Percentiles rank a stretch among this genome's conserved stretches.
Conservation (phyloP, 2,329 filamentous ascomycete genomes). For the Claviceps spartinae region DNA sequence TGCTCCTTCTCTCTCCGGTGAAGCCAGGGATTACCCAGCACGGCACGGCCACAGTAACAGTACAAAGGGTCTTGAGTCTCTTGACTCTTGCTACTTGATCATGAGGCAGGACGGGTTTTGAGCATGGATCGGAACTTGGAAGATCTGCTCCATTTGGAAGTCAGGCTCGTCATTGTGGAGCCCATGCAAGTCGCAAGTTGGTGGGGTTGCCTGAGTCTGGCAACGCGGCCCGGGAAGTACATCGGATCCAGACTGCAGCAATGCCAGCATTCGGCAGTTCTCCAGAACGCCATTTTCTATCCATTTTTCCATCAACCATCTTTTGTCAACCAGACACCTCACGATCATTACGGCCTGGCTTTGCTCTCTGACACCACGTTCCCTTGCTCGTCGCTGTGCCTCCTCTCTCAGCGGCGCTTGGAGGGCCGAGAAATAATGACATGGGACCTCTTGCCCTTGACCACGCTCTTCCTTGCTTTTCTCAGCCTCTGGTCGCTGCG, state of each 20-base stretch:
- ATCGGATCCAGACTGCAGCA: neutral
- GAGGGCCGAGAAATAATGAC: slow-evolving; percentile 27
- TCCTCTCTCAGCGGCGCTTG: slow-evolving; percentile 2
- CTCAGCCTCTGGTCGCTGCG: slow-evolving; percentile 25
- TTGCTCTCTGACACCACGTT: neutral
- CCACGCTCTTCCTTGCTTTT: slow-evolving; percentile 25
- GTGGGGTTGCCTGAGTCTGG: no score
- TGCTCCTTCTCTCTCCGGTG: no score
- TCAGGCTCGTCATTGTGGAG: no score
- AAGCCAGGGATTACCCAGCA: no score
- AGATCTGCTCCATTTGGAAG: no score
- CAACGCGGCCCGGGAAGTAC: neutral
- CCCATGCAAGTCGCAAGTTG: no score
- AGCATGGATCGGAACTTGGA: no score
- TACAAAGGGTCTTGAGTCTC: no score
- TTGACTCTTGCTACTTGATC: no score
- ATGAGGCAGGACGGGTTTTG: no score
- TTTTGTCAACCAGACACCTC: neutral
- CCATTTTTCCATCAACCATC: neutral
- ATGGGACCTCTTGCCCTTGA: slow-evolving; percentile 28
- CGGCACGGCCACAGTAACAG: no score
- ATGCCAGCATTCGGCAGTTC: neutral
- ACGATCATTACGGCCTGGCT: neutral
- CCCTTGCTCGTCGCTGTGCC: neutral
- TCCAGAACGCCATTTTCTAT: neutral